phyloP scores from a whole-genome alignment of 192 early-diverging fungal species.

The Rhizophagus clarus region DNA sequence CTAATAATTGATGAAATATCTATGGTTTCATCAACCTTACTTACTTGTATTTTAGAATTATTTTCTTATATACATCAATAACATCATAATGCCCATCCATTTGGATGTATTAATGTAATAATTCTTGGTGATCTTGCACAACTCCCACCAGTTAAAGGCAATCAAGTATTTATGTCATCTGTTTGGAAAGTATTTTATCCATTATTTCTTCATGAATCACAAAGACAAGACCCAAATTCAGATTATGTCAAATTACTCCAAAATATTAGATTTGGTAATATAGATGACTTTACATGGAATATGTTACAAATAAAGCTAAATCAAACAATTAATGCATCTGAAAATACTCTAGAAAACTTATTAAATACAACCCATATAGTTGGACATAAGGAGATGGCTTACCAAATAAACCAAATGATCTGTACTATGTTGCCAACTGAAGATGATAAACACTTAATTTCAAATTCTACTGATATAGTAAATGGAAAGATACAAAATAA shows the following conservation, averaged over 20 bases:
- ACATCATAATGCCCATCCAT: not conserved
- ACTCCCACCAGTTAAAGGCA: not conserved
- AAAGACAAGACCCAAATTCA: too few relatives aligned
- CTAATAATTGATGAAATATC: slow-evolving; percentile 6
- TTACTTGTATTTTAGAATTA: not conserved
- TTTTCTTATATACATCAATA: slow-evolving; percentile 2
- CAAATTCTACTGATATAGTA: not conserved
- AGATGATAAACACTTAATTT: not conserved
- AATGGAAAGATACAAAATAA: not conserved
- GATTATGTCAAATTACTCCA: not conserved
- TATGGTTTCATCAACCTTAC: not conserved
- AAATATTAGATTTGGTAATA: not conserved
- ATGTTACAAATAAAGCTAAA: not conserved
- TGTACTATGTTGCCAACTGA: not conserved
- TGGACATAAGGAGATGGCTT: too few relatives aligned
- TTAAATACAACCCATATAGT: too few relatives aligned
- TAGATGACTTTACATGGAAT: not conserved
- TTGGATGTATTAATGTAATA: not conserved
- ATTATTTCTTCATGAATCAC: too few relatives aligned
- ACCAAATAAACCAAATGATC: not conserved
- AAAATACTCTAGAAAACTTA: too few relatives aligned
- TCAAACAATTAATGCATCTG: not conserved
- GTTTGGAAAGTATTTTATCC: too few relatives aligned
- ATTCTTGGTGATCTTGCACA: not conserved
- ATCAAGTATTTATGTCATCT: not conserved